Evolutionary conservation across 2,329 filamentous ascomycete genomes (phyloP), one percentile per base, ranked within the genome.

Genomic region (Metarhizium album): DNA sequence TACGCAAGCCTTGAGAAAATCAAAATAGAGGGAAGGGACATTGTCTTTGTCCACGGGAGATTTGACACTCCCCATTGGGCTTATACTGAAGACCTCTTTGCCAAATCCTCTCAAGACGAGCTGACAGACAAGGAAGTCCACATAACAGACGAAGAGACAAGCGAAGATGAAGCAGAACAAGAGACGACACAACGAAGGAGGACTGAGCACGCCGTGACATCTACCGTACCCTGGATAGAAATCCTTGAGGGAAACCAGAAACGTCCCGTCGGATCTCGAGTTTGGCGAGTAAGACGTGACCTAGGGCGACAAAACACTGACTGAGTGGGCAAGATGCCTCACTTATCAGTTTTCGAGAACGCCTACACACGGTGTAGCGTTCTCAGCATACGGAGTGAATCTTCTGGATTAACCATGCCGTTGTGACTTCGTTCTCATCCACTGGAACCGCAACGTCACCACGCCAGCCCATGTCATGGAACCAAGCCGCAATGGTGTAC

Each of bases 31-130:
- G 74, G 74, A 0, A 68, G 72, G 31, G 67, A 73, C 16, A 67
- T 87, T 16, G 76, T 87, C 3, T 70, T 89, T 3, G 75, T 88
- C 1, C 76, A 82, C 49, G 85, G 85, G 2, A 83, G 78, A 56
- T 79, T 86, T 50, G 85, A 88, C 58, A 68, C 78, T 2, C 83
- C 84, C 0, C 80, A 74, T 3, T 88, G 84, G 83, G 81, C 82
- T 1, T 86, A 85, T 54, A 78, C 79, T 0, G 84, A 87, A 60
- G 78, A 83, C 35, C 57, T 82, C 16, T 75, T 80, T 55, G 58
- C 64, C 31, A 63, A 62, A 55, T 63, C 66, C 14, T 61, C 53
- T 1, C 52, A 55, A 35, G 61, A 64, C 6, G 67, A 70, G 7
- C 60, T 56, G 9, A 59, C 54, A 9, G 59, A 59, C 42, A 56